Base-by-base conservation (phyloP, 257 asterid genomes). In the Ilex asprella region DNA sequence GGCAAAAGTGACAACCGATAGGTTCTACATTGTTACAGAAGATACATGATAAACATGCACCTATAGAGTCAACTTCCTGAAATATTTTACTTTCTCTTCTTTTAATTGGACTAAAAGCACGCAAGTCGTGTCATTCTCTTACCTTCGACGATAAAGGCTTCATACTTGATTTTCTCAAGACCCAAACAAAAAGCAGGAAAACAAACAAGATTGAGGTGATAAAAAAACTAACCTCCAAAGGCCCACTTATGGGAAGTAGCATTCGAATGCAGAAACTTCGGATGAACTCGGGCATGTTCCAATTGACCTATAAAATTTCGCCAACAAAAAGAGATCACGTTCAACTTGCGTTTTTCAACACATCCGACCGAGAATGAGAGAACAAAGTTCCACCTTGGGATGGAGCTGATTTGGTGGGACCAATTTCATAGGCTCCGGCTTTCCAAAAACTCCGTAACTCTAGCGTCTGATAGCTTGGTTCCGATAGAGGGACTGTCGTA, bases 181-280 rank as follows among this genome's bases (percentile, higher is more conserved):
- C 50, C 9, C 11, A 7, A 12, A 49, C 16, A 49, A 49, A 49
- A 49, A 49, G 10, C 31, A 5, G 31, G 30, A 61, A 41, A 6
- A 39, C 16, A 4, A 64, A 56, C 31, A 62, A 31, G 27, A 21
- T 21, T 21, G 27, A 21, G 27, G 27, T 21, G 27, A 21, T 21
- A 21, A 51, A 29, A 55, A 50, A 53, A 2, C 53, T 63, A 65
- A 91, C 98, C 98, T 77, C 98, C 98, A 60, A 91, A 86, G 3
- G 96, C 98, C 98, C 98, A 91, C 71, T 84, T 86, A 71, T 91
- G 98, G 53, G 92, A 88, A 58, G 98, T 91, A 27, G 98, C 96
- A 74, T 91, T 88, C 7, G 98, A 81, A 83, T 91, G 98, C 67
- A 91, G 70, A 76, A 88, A 91, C 83, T 86, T 91, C 6, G 98